Evolutionary conservation across 2,329 filamentous ascomycete genomes (phyloP).

Genomic region (Daldinia eschscholtzii): DNA sequence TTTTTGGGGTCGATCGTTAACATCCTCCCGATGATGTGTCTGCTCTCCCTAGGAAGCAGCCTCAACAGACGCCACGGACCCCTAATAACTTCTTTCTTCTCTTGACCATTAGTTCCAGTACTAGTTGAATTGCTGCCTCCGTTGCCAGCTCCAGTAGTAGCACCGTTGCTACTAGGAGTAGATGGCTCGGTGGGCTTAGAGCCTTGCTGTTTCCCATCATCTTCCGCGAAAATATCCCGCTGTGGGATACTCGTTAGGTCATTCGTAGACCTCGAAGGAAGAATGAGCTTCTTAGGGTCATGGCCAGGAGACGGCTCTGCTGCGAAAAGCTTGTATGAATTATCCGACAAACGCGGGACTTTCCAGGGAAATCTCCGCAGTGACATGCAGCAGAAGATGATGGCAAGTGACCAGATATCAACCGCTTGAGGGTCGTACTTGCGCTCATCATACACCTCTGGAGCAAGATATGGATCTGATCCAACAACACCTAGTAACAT

Average conservation of each 20-base stretch:
- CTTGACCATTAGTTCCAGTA: conserved; percentile 53
- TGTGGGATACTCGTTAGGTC: conserved; percentile 57
- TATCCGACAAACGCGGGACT: conserved; percentile 89
- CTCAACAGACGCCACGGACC: conserved; percentile 92
- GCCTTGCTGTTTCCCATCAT: conserved; percentile 52
- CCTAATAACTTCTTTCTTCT: conserved; percentile 83
- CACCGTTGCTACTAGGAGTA: conserved; percentile 43
- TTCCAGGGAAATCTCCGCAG: conserved; percentile 97
- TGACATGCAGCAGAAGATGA: conserved; percentile 99
- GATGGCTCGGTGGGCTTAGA: conserved; percentile 41
- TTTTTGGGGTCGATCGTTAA: conserved; percentile 87
- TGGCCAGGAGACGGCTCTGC: conserved; percentile 83
- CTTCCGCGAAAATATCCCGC: conserved; percentile 56
- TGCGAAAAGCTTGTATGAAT: conserved; percentile 93
- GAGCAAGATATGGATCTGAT: conserved; percentile 94
- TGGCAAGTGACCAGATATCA: conserved; percentile 97
- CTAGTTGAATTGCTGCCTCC: conserved; percentile 15
- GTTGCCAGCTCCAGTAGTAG: conserved; percentile 49
- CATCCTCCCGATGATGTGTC: conserved; percentile 93
- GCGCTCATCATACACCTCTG: conserved; percentile 93
- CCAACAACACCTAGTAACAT: conserved; percentile 70
- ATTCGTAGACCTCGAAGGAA: conserved; percentile 61
- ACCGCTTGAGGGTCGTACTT: conserved; percentile 95
- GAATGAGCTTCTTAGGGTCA: conserved; percentile 66
- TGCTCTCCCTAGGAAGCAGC: conserved; percentile 87